Conservation (phyloP, 176 grass and related monocot genomes). For the Avena sativa region DNA sequence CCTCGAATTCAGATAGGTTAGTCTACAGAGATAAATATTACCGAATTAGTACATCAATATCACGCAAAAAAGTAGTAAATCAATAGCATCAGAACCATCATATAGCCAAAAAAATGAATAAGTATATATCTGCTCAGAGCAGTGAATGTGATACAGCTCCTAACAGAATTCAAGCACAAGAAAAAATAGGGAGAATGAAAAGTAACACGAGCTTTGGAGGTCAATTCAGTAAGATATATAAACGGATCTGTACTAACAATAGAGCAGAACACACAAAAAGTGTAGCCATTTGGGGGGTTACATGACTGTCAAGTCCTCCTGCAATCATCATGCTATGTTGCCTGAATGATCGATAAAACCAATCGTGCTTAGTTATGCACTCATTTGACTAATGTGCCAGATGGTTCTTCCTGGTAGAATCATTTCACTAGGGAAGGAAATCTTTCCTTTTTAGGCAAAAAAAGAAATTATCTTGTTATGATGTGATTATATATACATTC, state of each 20-base stretch:
- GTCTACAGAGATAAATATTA: slow-evolving; percentile 60
- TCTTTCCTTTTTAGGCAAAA: not conserved
- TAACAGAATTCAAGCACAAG: not conserved
- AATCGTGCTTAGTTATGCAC: not conserved
- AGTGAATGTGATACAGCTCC: not conserved
- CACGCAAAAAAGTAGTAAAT: not conserved
- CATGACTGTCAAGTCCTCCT: not conserved
- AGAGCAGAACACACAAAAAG: not conserved
- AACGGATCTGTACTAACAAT: not conserved
- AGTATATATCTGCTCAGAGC: not conserved
- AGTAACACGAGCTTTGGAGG: not conserved
- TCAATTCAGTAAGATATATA: slow-evolving; percentile 2
- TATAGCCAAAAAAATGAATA: not conserved
- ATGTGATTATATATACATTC: not conserved
- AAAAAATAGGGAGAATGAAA: not conserved
- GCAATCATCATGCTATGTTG: not conserved
- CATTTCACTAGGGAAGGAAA: not conserved
- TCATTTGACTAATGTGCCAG: not conserved
- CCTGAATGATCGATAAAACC: not conserved
- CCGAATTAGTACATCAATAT: slow-evolving; percentile 37
- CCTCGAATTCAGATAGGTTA: slow-evolving; percentile 91
- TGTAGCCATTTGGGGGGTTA: not conserved
- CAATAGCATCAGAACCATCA: slow-evolving; percentile 29
- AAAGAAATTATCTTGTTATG: not conserved
- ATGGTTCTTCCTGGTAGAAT: not conserved